Evolutionary conservation across 306 rosid genomes (phyloP).

Genomic region (Casuarina glauca): DNA sequence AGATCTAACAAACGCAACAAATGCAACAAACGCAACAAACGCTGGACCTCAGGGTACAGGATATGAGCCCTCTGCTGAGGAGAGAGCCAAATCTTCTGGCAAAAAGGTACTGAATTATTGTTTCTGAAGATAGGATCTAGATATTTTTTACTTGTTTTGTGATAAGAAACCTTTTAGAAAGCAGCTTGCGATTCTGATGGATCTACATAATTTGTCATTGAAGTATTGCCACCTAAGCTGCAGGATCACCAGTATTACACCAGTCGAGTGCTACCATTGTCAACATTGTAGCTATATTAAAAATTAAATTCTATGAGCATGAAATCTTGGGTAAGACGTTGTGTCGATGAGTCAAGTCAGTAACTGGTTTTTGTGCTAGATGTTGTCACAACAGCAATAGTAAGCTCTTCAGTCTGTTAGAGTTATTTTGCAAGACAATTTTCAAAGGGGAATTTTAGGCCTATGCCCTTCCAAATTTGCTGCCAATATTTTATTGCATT

Average conservation of each 20-base stretch:
- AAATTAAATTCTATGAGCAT: too few relatives aligned
- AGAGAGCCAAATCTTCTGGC: conserved; percentile 60
- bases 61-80: conserved; percentile 55
- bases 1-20: conserved; percentile 45
- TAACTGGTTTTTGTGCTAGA: neutral
- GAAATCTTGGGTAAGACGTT: too few relatives aligned
- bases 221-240: neutral
- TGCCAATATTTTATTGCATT: too few relatives aligned
- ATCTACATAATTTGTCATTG: neutral
- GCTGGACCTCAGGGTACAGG: conserved; percentile 52
- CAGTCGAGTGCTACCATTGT: neutral
- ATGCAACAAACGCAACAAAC: conserved; percentile 26
- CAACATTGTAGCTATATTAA: neutral
- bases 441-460: too few relatives aligned
- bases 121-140: neutral
- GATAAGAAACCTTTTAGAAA: neutral
- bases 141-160: neutral
- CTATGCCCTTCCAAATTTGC: too few relatives aligned
- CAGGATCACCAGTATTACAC: neutral
- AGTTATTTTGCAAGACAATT: too few relatives aligned
- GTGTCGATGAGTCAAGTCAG: neutral
- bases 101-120: conserved; percentile 60
- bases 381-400: neutral
- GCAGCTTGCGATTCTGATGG: neutral
- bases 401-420: too few relatives aligned